Evolutionary conservation across 1,284 basidiomycete genomes (phyloP), one percentile per base, ranked within the genome.

Genomic region (Volvariella surrecta): DNA sequence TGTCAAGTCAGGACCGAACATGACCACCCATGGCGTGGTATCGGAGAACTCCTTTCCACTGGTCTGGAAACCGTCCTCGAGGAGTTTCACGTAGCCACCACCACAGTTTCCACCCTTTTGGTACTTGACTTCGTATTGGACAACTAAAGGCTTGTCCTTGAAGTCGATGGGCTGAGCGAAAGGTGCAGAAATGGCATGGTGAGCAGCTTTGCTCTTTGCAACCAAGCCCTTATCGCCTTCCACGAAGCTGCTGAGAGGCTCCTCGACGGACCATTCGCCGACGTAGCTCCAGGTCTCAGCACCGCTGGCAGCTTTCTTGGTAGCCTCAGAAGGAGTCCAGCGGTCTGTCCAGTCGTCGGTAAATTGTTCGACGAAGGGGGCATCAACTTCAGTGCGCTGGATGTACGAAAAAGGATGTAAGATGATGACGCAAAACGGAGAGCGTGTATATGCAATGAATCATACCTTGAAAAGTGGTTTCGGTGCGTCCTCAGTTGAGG

Each of bases 81-180:
- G 80, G 46, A 99, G 82, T 72, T 99, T 99, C 70, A 99, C 69
- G 70, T 99, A 99, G 32, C 96, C 96, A 70, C 96, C 96, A 67
- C 96, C 96, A 57, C 96, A 99, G 68, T 95, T 94, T 47, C 97
- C 90, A 46, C 95, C 95, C 68, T 98, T 95, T 73, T 99, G 95
- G 64, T 97, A 91, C 73, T 99, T 97, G 69, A 95, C 93, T 66
- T 99, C 96, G 63, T 99, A 99, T 64, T 98, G 94, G 15, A 99
- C 85, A 51, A 99, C 93, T 40, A 99, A 74, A 34, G 95, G 89
- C 69, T 96, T 79, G 50, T 80, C 72, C 58, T 79, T 80, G 67
- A 94, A 89, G 70, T 88, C 82, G 56, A 97, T 73, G 44, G 87
- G 73, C 52, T 77, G 62, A 21, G 71, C 55, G 66, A 99, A 94